A percentile compares a stretch with the other conserved stretches of the same genome.
These are phyloP conservation scores for Stenocarpella maydis DNA, from an alignment of 2,329 filamentous ascomycete genomes.

Conservation along the genomic window DNA sequence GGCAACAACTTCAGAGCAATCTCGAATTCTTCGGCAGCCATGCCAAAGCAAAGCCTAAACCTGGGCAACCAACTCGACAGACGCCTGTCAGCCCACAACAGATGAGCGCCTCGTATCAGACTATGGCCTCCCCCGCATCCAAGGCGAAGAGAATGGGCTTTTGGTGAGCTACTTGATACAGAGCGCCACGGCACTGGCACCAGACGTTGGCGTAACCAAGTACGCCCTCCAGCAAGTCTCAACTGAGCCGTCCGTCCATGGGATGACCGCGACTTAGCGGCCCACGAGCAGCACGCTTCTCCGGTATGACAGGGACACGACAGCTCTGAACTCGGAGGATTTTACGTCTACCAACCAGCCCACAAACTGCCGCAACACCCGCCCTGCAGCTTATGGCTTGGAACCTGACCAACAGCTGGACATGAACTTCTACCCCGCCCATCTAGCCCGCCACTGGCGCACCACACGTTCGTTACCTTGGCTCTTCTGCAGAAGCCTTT, in stretches of 20 bases:
- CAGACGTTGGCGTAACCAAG: slow-evolving; percentile 1
- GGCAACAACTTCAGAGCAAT: background rate
- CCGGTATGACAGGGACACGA: slow-evolving; percentile 25
- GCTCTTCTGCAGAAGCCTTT: background rate
- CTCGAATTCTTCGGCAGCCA: background rate
- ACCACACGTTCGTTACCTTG: background rate
- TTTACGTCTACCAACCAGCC: background rate
- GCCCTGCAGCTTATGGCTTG: slow-evolving; percentile 15
- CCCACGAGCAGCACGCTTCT: slow-evolving; percentile 14
- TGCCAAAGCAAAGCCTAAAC: background rate
- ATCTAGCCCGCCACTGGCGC: background rate
- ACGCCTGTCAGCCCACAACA: slow-evolving; percentile 11
- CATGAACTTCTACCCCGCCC: background rate
- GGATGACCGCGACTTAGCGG: no score
- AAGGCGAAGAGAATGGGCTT: slow-evolving; percentile 7
- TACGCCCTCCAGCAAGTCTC: background rate
- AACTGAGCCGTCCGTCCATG: background rate
- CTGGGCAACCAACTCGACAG: slow-evolving; percentile 9
- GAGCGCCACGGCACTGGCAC: slow-evolving; percentile 3
- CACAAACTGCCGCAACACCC: slow-evolving; percentile 12
- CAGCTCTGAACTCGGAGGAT: slow-evolving; percentile 19
- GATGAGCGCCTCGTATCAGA: slow-evolving; percentile 16
- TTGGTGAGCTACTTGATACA: background rate
- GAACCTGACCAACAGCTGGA: slow-evolving; percentile 25
- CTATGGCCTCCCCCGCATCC: background rate